Percentiles rank a stretch among this genome's conserved stretches.
These are phyloP conservation scores for Globisporangium yorkense DNA, from an alignment of 352 stramenopile genomes.

Conservation along the genomic window DNA sequence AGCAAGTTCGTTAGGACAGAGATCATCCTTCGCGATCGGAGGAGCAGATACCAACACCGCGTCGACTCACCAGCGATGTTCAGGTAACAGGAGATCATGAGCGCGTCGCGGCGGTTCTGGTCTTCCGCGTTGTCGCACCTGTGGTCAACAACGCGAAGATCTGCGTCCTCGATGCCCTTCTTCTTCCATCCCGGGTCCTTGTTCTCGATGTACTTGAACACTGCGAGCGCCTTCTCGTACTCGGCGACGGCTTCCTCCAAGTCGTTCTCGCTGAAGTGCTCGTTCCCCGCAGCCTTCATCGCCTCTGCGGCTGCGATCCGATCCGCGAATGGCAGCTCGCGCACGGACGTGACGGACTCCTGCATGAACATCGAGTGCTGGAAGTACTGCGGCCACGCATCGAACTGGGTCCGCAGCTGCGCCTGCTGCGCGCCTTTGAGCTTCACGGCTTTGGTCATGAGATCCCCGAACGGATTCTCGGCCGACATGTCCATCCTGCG, in stretches of 20 bases:
- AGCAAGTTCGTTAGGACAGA: neutral
- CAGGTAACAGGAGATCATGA: slow-evolving; percentile 72
- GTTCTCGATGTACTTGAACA: slow-evolving; percentile 82
- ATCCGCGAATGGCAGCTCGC: slow-evolving; percentile 38
- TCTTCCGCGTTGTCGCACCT: slow-evolving; percentile 38
- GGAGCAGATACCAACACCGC: too few relatives aligned
- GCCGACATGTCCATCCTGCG: slow-evolving; percentile 51
- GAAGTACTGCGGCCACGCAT: slow-evolving; percentile 81
- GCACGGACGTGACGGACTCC: slow-evolving; percentile 49
- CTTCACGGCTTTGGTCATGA: slow-evolving; percentile 86
- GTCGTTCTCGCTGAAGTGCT: slow-evolving; percentile 35
- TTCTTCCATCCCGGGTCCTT: slow-evolving; percentile 81
- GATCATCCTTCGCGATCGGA: neutral
- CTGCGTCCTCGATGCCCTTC: slow-evolving; percentile 79
- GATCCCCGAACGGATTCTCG: slow-evolving; percentile 71
- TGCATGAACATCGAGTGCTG: slow-evolving; percentile 88
- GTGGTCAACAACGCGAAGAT: slow-evolving; percentile 56
- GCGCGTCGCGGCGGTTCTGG: slow-evolving; percentile 34
- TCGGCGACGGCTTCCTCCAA: slow-evolving; percentile 72
- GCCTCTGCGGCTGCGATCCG: slow-evolving; percentile 43
- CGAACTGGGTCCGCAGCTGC: slow-evolving; percentile 61
- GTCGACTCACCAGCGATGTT: slow-evolving; percentile 64
- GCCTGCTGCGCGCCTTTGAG: slow-evolving; percentile 80
- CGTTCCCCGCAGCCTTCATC: slow-evolving; percentile 72
- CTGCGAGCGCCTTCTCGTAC: slow-evolving; percentile 78